These are phyloP conservation scores for Candida silvicultrix DNA, from an alignment of 805 yeast species.

Conservation along the genomic window DNA sequence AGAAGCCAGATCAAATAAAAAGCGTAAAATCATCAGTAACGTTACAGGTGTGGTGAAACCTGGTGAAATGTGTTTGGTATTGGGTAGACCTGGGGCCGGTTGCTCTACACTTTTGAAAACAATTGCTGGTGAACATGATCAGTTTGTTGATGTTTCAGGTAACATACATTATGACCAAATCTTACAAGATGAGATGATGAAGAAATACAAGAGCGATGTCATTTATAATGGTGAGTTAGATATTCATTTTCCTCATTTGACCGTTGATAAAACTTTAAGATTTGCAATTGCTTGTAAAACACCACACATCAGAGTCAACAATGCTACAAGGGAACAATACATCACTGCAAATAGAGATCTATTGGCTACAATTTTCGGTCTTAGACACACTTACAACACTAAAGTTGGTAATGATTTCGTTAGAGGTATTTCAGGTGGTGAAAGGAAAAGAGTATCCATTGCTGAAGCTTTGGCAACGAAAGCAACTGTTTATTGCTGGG, in stretches of 20 bases:
- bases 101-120: slow-evolving; percentile 65
- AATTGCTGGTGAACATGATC: slow-evolving; percentile 49
- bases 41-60: slow-evolving; percentile 34
- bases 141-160: slow-evolving; percentile 43
- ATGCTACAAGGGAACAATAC: slow-evolving; percentile 40
- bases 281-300: slow-evolving; percentile 69
- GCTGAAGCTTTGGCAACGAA: slow-evolving; percentile 69
- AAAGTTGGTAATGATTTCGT: slow-evolving; percentile 57
- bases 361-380: slow-evolving; percentile 49
- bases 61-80: slow-evolving; percentile 62
- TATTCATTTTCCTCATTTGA: slow-evolving; percentile 69
- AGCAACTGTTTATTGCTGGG: slow-evolving; percentile 64
- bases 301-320: slow-evolving; percentile 49
- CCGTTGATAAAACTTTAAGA: slow-evolving; percentile 65
- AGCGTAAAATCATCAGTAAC: slow-evolving; percentile 26
- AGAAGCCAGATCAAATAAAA: slow-evolving; percentile 11
- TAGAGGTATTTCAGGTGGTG: slow-evolving; percentile 82
- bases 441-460: slow-evolving; percentile 76
- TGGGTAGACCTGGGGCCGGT: slow-evolving; percentile 76
- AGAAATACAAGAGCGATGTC: slow-evolving; percentile 48
- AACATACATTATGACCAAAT: slow-evolving; percentile 57
- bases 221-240: slow-evolving; percentile 60
- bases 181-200: slow-evolving; percentile 51
- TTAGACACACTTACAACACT: slow-evolving; percentile 52
- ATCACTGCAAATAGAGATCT: slow-evolving; percentile 41